Evolutionary conservation across 2,329 filamentous ascomycete genomes (phyloP).

Genomic region (Cercospora zeina): DNA sequence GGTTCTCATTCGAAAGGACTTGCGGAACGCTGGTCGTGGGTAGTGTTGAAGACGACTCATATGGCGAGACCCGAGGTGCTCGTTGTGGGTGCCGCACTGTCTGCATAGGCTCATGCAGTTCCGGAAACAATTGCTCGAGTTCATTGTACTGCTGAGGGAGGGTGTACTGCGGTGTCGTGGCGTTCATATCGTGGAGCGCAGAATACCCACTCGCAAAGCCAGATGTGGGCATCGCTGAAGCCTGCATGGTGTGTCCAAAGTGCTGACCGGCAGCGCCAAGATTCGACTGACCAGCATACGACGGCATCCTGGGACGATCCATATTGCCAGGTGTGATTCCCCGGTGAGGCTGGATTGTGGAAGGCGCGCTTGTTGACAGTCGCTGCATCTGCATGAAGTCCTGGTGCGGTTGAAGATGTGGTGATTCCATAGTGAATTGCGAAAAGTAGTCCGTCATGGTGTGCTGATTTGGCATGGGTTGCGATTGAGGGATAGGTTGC

Average conservation of each 20-base stretch:
- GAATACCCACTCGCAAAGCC: neutral
- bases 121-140: constrained; percentile 19
- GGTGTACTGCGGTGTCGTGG: neutral
- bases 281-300: neutral
- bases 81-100: neutral
- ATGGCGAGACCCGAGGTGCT: neutral
- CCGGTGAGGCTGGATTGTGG: neutral
- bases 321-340: neutral
- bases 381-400: neutral
- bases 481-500: constrained; percentile 5
- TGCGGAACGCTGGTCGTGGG: constrained; percentile 11
- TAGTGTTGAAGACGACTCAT: neutral
- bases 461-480: neutral
- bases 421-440: neutral
- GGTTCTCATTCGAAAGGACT: constrained; percentile 14
- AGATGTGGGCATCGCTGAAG: neutral
- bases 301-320: neutral
- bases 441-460: neutral
- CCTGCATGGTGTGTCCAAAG: neutral
- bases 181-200: neutral
- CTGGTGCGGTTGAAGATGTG: neutral
- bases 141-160: neutral
- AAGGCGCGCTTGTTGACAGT: neutral
- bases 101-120: constrained; percentile 5
- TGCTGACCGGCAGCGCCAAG: neutral